A percentile compares a stretch with the other conserved stretches of the same genome.
Evolutionary conservation across 345 rosid genomes (phyloP).

Genomic region (Carallia brachiata): DNA sequence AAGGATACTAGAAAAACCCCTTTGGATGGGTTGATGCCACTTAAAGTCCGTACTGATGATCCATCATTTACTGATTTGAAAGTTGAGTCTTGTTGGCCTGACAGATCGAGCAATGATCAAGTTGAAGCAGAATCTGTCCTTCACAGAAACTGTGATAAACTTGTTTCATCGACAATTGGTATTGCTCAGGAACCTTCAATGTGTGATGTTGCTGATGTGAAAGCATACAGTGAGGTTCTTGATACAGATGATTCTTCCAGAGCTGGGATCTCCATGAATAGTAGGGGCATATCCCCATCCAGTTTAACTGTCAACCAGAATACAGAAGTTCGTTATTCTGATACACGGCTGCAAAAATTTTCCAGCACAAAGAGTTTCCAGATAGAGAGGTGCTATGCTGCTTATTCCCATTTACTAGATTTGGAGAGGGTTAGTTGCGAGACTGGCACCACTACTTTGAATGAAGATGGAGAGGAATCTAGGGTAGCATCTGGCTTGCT

Average conservation of each 20-base stretch:
- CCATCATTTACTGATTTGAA: not conserved
- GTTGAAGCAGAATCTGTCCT: conserved; percentile 18
- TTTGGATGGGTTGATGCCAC: conserved; percentile 14
- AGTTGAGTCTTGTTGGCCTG: conserved; percentile 5
- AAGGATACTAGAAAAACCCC: not conserved
- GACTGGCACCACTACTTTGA: too few species aligned
- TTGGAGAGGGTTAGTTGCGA: too few species aligned
- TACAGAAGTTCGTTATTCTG: conserved; percentile 6
- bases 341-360: conserved; percentile 5
- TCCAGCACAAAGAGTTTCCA: conserved; percentile 7
- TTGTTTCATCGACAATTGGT: conserved; percentile 3
- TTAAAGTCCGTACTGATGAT: conserved; percentile 17
- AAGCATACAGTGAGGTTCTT: not conserved
- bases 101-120: conserved; percentile 15
- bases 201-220: not conserved
- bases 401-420: conserved; percentile 4
- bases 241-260: too few species aligned
- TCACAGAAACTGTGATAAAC: not conserved
- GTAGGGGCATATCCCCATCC: not conserved
- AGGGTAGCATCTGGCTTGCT: not conserved
- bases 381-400: conserved; percentile 14
- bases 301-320: not conserved
- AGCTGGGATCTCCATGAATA: too few species aligned
- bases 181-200: conserved; percentile 1
- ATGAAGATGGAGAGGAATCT: conserved; percentile 6